phyloP scores from a whole-genome alignment of 306 rosid species.

The Cucurbita maxima region DNA sequence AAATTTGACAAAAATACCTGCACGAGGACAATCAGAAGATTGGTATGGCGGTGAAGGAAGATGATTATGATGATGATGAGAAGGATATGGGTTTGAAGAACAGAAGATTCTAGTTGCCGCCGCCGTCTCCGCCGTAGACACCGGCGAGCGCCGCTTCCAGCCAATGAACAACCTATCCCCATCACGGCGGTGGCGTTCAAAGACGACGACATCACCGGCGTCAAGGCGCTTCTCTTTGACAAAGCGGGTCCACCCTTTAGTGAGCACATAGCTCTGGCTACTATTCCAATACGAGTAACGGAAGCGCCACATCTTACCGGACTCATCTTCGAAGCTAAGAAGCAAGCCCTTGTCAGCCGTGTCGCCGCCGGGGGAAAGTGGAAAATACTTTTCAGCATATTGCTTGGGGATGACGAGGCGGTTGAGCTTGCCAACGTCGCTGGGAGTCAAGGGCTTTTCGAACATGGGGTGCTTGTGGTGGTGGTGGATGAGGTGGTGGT shows the following conservation, averaged over 20 bases:
- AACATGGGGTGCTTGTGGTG: constrained; percentile 54
- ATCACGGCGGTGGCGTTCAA: constrained; percentile 44
- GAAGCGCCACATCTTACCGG: constrained; percentile 80
- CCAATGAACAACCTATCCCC: constrained; percentile 45
- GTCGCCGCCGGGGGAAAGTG: constrained; percentile 22
- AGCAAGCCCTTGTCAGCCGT: constrained; percentile 39
- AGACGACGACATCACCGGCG: constrained; percentile 78
- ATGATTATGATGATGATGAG: constrained; percentile 11
- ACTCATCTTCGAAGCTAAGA: constrained; percentile 89
- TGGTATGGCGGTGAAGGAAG: constrained; percentile 36
- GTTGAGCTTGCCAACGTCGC: constrained; percentile 94
- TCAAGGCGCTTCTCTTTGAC: constrained; percentile 87
- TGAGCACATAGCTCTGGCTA: constrained; percentile 87
- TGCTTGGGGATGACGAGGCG: constrained; percentile 93
- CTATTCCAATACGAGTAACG: constrained; percentile 98
- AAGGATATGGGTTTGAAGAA: constrained; percentile 78
- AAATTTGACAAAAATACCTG: constrained; percentile 15
- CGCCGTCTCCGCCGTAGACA: neutral
- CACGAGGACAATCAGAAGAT: constrained; percentile 48
- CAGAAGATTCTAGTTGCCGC: constrained; percentile 38
- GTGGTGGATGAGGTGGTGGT: neutral
- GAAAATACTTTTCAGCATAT: constrained; percentile 84
- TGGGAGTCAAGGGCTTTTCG: constrained; percentile 83
- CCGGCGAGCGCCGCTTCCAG: constrained; percentile 35
- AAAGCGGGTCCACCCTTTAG: constrained; percentile 95